Evolutionary conservation across 768 basidiomycete genomes (phyloP).

Genomic region (Astraeus odoratus): DNA sequence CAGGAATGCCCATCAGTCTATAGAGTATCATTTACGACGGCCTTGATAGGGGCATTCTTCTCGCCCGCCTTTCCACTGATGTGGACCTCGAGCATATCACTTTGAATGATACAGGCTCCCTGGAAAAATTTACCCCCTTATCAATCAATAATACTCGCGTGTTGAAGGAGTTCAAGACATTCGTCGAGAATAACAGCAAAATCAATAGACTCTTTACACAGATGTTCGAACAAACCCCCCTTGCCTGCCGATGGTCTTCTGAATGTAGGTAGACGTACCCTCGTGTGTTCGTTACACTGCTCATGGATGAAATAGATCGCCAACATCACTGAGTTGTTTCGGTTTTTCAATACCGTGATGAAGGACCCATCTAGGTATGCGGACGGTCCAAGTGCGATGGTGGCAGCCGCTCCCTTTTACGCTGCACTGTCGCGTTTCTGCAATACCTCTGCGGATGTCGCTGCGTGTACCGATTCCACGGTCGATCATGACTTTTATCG

Average conservation of each 20-base stretch:
- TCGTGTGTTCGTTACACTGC: background rate
- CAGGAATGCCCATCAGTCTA: too few species aligned
- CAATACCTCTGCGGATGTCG: background rate
- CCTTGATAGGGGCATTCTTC: too few species aligned
- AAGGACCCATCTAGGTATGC: background rate
- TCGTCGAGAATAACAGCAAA: too few species aligned
- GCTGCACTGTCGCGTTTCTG: background rate
- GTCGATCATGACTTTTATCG: conserved; percentile 43
- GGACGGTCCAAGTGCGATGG: background rate
- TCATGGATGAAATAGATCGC: background rate
- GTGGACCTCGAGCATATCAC: too few species aligned
- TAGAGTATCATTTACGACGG: too few species aligned
- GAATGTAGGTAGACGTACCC: conserved; percentile 3
- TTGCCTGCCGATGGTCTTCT: background rate
- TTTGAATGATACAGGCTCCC: too few species aligned
- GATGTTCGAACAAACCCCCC: conserved; percentile 16
- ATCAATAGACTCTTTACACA: conserved; percentile 18
- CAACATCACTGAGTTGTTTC: background rate
- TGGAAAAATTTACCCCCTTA: too few species aligned
- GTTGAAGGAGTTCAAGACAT: too few species aligned
- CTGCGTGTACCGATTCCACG: conserved; percentile 4
- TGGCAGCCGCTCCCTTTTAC: background rate
- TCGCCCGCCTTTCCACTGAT: too few species aligned
- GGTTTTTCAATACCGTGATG: background rate
- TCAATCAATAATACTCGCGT: too few species aligned